Evolutionary conservation across 345 rosid species (phyloP), one percentile per base, ranked within the genome.

Genomic region (Streptanthus diversifolius): DNA sequence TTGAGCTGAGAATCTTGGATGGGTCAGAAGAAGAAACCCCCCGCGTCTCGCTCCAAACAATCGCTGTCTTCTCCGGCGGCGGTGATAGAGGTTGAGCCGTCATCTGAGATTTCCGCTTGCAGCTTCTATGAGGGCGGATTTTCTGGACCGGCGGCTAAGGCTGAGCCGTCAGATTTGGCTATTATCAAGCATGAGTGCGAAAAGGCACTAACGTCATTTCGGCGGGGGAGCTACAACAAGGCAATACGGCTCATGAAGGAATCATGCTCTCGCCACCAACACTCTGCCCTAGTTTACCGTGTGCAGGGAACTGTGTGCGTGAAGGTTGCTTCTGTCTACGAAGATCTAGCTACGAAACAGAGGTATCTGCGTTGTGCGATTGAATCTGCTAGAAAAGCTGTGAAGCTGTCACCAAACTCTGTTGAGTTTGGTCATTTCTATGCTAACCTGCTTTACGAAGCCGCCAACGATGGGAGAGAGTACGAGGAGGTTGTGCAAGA

Each of bases 171-270:
- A 25, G 52, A 71, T 45, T 64, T 19, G 51, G 73, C 63, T 47
- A 78, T 27, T 32, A 74, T 90, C 79, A 95, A 88, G 85, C 73
- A 49, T 1, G 98, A 95, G 69, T 91, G 93, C 78, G 97, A 91
- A 78, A 88, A 92, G 49, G 96, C 99, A 44, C 82, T 90, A 12
- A 85, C 79, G 24, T 84, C 98, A 15, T 84, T 91, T 17, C 93
- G 86, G 67, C 82, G 93, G 1, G 99, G 99, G 18, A 91, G 91
- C 80, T 89, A 91, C 79, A 88, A 71, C 56, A 91, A 88, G 74
- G 97, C 97, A 66, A 79, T 90, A 32, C 86, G 96, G 47, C 84
- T 90, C 7, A 90, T 95, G 88, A 95, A 90, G 81, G 93, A 90
- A n/a, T 82, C 83, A 1, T 83, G 86, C 58, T 33, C 82, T 4